Evolutionary conservation across 2,329 filamentous ascomycete genomes (phyloP), one percentile per base, ranked within the genome.

Genomic region (Botrytis byssoidea): DNA sequence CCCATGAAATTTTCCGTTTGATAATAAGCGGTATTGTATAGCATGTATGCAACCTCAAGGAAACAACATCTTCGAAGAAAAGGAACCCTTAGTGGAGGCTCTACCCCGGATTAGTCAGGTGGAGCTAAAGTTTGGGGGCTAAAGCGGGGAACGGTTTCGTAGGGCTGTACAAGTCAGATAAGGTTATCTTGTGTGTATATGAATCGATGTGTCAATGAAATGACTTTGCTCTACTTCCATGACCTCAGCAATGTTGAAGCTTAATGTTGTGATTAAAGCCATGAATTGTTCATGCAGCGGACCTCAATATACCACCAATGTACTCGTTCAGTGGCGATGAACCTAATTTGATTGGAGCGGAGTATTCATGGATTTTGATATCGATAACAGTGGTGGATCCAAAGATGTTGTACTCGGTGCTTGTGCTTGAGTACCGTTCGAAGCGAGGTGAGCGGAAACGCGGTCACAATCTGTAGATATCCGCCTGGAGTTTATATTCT

Each of bases 91-190:
- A 22, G 65, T 68, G 46, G 46, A 68, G 46, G 46, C 35, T 68
- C 37, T 69, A 69, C 66, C 66, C 66, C 66, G 37, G 66, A 69
- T 57, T 69, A 69, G n/a, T 57, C 37, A 57, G 48, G n/a, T 42
- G 20, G 18, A n/a, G 48, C 29, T 68, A 40, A 57, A 42, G n/a
- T 42, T 44, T 57, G n/a, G 48, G 66, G 66, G 18, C 10, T 22
- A n/a, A 32, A 42, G 66, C 48, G 48, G 66, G 35, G 37, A 57
- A 59, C 22, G 4, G 40, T 32, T 57, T n/a, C 37, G 29, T 57
- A 32, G 51, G 66, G 66, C 51, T 57, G 37, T 57, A 57, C 48
- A 32, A 40, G 35, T 57, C 35, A 57, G 46, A 55, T 42, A 37
- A 68, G 8, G 48, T 42, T 48, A 42, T 51, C n/a, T 57, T 55